Conservation (phyloP, 139 green algal species). For the Chlamydomonas incerta region DNA sequence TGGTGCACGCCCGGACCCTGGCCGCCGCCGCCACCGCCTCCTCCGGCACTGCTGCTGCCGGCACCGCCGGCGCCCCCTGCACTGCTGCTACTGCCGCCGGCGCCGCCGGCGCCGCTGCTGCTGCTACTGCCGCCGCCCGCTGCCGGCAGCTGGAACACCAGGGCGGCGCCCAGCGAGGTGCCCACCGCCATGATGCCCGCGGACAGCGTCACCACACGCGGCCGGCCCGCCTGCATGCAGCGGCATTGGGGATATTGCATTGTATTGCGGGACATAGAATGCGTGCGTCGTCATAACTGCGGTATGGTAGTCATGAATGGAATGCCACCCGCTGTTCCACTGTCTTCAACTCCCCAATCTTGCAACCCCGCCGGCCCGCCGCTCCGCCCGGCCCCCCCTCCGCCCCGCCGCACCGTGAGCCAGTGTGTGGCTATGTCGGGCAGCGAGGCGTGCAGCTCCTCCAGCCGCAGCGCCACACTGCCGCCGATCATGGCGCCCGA, state of each 20-base stretch:
- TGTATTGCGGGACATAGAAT: not conserved
- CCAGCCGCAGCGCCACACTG: slow-evolving; percentile 59
- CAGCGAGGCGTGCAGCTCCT: slow-evolving; percentile 41
- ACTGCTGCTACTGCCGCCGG: slow-evolving; percentile 27
- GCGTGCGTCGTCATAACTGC: too few species aligned
- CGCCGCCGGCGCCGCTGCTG: not conserved
- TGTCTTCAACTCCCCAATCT: too few species aligned
- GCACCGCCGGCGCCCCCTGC: not conserved
- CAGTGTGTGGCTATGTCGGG: slow-evolving; percentile 44
- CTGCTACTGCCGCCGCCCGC: not conserved
- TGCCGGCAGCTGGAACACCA: slow-evolving; percentile 59
- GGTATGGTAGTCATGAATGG: too few species aligned
- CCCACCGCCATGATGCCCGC: slow-evolving; percentile 59
- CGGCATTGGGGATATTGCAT: not conserved
- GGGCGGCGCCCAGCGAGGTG: slow-evolving; percentile 37
- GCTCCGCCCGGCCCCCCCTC: not conserved
- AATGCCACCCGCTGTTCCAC: too few species aligned
- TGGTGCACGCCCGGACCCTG: too few species aligned
- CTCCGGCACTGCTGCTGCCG: slow-evolving; percentile 32
- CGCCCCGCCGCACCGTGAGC: slow-evolving; percentile 22
- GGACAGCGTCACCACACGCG: slow-evolving; percentile 48
- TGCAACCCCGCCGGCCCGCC: not conserved
- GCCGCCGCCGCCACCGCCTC: too few species aligned
- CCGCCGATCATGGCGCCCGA: slow-evolving; percentile 64
- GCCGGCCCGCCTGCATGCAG: not conserved